These are phyloP conservation scores for Pseudozyma sp. DNA, from an alignment of 1,284 basidiomycete species.

Conservation along the genomic window DNA sequence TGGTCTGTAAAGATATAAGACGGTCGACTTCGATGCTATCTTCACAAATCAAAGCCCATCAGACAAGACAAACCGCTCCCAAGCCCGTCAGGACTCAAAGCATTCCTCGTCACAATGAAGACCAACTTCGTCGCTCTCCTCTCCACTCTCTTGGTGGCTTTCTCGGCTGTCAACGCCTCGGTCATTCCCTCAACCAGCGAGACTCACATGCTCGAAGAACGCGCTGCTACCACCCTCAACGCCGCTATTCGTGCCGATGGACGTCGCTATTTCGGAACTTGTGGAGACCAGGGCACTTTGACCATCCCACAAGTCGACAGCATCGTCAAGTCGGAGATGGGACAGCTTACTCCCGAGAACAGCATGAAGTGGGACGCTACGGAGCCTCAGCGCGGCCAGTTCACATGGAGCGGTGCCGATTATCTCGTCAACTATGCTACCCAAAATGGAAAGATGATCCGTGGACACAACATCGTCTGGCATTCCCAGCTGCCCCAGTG, in stretches of 20 bases:
- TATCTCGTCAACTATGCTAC: slow-evolving; percentile 27
- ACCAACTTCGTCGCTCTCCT: slow-evolving; percentile 27
- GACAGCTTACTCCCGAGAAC: slow-evolving; percentile 24
- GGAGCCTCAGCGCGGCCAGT: slow-evolving; percentile 17
- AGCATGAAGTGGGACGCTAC: slow-evolving; percentile 35
- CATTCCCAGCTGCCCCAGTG: slow-evolving; percentile 21
- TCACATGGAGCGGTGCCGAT: slow-evolving; percentile 18
- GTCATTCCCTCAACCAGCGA: slow-evolving; percentile 9
- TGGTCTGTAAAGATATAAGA: too few relatives aligned
- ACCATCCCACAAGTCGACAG: slow-evolving; percentile 2
- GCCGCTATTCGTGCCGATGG: slow-evolving; percentile 10
- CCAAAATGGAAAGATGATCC: slow-evolving; percentile 20
- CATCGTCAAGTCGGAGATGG: slow-evolving; percentile 22
- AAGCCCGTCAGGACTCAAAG: not conserved
- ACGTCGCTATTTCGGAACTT: slow-evolving; percentile 15
- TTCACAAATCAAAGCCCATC: too few relatives aligned
- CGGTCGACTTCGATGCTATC: too few relatives aligned
- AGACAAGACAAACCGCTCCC: not conserved
- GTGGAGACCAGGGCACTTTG: slow-evolving; percentile 9
- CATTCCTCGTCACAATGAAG: slow-evolving; percentile 14
- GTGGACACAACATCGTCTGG: slow-evolving; percentile 30
- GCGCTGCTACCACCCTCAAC: slow-evolving; percentile 17
- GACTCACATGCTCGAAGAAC: slow-evolving; percentile 2
- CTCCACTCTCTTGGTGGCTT: slow-evolving; percentile 8
- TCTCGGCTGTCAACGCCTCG: slow-evolving; percentile 13